A percentile compares a stretch with the other conserved stretches of the same genome.
These are phyloP conservation scores for Tuctoria greenei DNA, from an alignment of 176 grass and related monocot species.

Conservation along the genomic window DNA sequence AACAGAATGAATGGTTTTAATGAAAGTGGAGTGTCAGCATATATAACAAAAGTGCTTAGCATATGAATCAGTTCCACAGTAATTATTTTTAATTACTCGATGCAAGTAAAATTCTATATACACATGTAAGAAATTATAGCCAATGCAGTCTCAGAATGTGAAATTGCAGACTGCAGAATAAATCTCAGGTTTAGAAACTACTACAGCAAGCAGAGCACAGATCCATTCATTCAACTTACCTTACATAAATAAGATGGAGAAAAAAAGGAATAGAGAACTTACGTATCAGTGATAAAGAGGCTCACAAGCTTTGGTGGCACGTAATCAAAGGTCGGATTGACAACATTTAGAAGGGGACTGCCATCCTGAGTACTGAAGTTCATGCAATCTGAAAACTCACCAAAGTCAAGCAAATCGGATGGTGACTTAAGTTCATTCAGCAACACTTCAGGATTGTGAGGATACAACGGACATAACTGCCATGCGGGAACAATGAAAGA, in stretches of 20 bases:
- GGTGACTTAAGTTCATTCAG: slow-evolving; percentile 92
- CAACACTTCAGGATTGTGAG: slow-evolving; percentile 88
- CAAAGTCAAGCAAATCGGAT: slow-evolving; percentile 90
- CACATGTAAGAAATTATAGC: no score
- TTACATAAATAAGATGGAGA: not conserved
- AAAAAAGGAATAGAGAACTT: slow-evolving; percentile 25
- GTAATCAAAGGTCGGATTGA: slow-evolving; percentile 94
- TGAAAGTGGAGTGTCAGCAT: not conserved
- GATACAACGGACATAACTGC: slow-evolving; percentile 91
- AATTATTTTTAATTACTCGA: not conserved
- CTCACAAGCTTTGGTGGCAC: slow-evolving; percentile 93
- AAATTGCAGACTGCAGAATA: not conserved
- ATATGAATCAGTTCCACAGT: not conserved
- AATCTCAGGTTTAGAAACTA: not conserved
- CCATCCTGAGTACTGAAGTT: slow-evolving; percentile 70
- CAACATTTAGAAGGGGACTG: slow-evolving; percentile 74
- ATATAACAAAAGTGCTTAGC: not conserved
- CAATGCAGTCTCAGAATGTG: not conserved
- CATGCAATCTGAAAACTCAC: slow-evolving; percentile 95
- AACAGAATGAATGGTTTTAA: not conserved
- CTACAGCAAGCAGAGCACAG: slow-evolving; percentile 2
- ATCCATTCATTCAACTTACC: not conserved
- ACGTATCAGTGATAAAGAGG: slow-evolving; percentile 94
- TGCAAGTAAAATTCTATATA: not conserved
- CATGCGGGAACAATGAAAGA: not conserved